Conservation (phyloP, 1,284 basidiomycete genomes). For the Cutaneotrichosporon sp. region DNA sequence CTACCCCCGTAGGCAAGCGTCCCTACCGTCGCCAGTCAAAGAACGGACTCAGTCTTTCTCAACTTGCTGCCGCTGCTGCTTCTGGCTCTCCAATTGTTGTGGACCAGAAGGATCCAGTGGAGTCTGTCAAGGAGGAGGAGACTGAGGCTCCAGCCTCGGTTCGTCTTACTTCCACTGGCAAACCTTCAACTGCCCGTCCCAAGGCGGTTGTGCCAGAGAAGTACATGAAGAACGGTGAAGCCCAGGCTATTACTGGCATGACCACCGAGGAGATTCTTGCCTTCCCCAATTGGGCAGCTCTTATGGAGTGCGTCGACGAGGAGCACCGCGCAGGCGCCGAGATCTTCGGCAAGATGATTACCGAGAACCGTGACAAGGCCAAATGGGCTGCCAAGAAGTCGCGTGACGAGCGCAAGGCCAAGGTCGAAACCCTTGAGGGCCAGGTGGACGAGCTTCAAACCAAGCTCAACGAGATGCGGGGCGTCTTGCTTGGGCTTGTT, state of each 20-base stretch:
- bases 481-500: slow-evolving; percentile 24
- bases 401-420: slow-evolving; percentile 35
- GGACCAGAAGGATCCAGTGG: slow-evolving; percentile 1
- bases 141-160: slow-evolving; percentile 16
- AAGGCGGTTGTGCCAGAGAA: slow-evolving; percentile 39
- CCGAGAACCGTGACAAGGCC: slow-evolving; percentile 38
- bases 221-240: slow-evolving; percentile 37
- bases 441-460: slow-evolving; percentile 28
- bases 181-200: slow-evolving; percentile 37
- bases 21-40: slow-evolving; percentile 24
- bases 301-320: slow-evolving; percentile 29
- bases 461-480: slow-evolving; percentile 25
- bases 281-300: slow-evolving; percentile 29
- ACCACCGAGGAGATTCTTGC: slow-evolving; percentile 26
- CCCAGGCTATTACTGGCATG: slow-evolving; percentile 33
- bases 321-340: slow-evolving; percentile 22
- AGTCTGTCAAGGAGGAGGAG: not conserved
- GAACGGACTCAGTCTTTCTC: slow-evolving; percentile 18
- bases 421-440: slow-evolving; percentile 35
- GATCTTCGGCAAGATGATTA: slow-evolving; percentile 38
- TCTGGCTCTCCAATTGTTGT: slow-evolving; percentile 14
- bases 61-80: slow-evolving; percentile 20
- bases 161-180: slow-evolving; percentile 29
- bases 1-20: slow-evolving; percentile 19
- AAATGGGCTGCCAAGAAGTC: slow-evolving; percentile 42